Percentiles rank a stretch among this genome's conserved stretches.
Evolutionary conservation across 2,329 filamentous ascomycete genomes (phyloP).

Genomic region (Trichoderma sp.): DNA sequence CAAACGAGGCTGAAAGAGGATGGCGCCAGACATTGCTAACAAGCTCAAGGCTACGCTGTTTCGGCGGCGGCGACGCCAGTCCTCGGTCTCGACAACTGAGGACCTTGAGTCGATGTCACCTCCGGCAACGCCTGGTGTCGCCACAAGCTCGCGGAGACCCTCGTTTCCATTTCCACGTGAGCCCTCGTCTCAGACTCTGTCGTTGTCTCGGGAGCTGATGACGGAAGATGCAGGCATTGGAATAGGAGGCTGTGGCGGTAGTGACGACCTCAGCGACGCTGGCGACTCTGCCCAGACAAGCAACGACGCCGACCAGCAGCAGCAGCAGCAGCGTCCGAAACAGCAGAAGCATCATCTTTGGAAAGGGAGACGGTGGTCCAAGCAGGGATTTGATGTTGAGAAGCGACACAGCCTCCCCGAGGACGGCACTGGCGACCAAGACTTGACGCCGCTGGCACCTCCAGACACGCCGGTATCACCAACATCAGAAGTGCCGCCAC

Average conservation of each 20-base stretch:
- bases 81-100: background rate
- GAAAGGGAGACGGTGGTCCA: background rate
- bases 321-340: background rate
- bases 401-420: constrained; percentile 7
- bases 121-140: background rate
- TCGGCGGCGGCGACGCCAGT: constrained; percentile 22
- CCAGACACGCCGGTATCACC: constrained; percentile 5
- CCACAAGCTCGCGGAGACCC: background rate
- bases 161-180: constrained; percentile 20
- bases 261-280: constrained; percentile 12
- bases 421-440: background rate
- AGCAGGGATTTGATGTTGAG: background rate
- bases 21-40: constrained; percentile 22
- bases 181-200: constrained; percentile 18
- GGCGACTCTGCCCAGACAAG: constrained; percentile 8
- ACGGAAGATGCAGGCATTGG: background rate
- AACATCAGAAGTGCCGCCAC: background rate
- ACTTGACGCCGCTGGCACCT: background rate
- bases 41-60: constrained; percentile 23
- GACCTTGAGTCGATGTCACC: constrained; percentile 1
- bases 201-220: constrained; percentile 18
- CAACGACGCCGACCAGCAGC: constrained; percentile 8
- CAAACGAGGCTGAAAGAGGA: constrained; percentile 21
- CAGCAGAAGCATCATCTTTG: constrained; percentile 7
- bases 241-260: constrained; percentile 14